These are phyloP conservation scores for Vigna hirtella DNA, from an alignment of 306 rosid species.

Conservation along the genomic window DNA sequence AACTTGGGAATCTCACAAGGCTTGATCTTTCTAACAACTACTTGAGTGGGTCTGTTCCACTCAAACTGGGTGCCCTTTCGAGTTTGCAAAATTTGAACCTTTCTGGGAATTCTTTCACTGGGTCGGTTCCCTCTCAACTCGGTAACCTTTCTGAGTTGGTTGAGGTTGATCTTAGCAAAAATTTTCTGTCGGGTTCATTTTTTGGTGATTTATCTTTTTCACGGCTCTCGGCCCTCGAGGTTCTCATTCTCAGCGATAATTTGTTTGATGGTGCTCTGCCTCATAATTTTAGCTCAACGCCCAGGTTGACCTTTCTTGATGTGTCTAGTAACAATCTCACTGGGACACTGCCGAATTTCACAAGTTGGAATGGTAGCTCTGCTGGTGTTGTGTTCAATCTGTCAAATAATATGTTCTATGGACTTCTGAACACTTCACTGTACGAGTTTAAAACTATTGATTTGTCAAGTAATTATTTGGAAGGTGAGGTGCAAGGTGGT, in stretches of 20 bases:
- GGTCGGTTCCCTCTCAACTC: slow-evolving; percentile 58
- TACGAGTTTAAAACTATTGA: slow-evolving; percentile 54
- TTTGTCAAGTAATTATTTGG: slow-evolving; percentile 80
- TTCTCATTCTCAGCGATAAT: slow-evolving; percentile 59
- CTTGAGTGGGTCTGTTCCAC: slow-evolving; percentile 71
- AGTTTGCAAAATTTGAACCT: slow-evolving; percentile 59
- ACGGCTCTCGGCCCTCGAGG: slow-evolving; percentile 47
- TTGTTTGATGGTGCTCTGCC: slow-evolving; percentile 62
- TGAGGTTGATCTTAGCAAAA: slow-evolving; percentile 71
- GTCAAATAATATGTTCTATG: slow-evolving; percentile 78
- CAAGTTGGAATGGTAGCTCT: slow-evolving; percentile 42
- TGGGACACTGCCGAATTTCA: slow-evolving; percentile 53
- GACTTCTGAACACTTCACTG: slow-evolving; percentile 53
- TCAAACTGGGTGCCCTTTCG: slow-evolving; percentile 57
- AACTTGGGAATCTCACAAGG: slow-evolving; percentile 62
- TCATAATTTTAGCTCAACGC: slow-evolving; percentile 56
- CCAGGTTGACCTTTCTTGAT: slow-evolving; percentile 62
- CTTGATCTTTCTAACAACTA: slow-evolving; percentile 76
- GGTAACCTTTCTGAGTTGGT: slow-evolving; percentile 61
- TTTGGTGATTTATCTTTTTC: slow-evolving; percentile 54
- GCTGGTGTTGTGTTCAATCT: slow-evolving; percentile 57
- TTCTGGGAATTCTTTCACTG: slow-evolving; percentile 65
- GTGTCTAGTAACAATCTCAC: slow-evolving; percentile 72
- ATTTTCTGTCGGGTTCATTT: slow-evolving; percentile 69
- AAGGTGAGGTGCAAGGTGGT: slow-evolving; percentile 54